These are phyloP conservation scores for Amauroascus niger DNA, from an alignment of 2,329 filamentous ascomycete species.

Conservation along the genomic window DNA sequence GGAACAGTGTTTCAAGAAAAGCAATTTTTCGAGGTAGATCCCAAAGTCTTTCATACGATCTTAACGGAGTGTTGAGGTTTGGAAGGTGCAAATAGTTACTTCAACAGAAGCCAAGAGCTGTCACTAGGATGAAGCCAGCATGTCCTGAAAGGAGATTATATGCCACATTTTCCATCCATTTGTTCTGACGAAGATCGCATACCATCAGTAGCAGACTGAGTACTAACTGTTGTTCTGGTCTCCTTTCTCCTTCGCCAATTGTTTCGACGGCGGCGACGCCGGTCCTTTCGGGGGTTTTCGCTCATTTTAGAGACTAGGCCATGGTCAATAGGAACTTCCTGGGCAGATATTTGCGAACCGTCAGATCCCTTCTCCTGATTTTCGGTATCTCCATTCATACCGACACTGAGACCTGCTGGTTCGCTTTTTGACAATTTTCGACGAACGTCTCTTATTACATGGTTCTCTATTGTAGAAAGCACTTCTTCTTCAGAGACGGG, in stretches of 20 bases:
- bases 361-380: neutral
- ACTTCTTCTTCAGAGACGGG: neutral
- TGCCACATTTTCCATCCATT: neutral
- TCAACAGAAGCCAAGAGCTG: neutral
- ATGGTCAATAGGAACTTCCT: neutral
- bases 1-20: constrained; percentile 6
- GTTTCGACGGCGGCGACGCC: constrained; percentile 15
- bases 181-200: neutral
- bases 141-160: neutral
- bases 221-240: constrained; percentile 3
- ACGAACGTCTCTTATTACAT: constrained; percentile 8
- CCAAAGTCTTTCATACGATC: constrained; percentile 9
- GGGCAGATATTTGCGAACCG: neutral
- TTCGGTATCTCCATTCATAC: neutral
- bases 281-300: constrained; percentile 4
- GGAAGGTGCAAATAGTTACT: neutral
- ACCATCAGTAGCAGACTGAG: constrained; percentile 2
- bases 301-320: neutral
- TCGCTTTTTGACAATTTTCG: constrained; percentile 19
- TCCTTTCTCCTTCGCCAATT: constrained; percentile 13
- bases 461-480: neutral
- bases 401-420: constrained; percentile 9
- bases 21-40: constrained; percentile 8
- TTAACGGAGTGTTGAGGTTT: neutral
- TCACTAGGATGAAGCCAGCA: neutral